Evolutionary conservation across 2,329 filamentous ascomycete species (phyloP).

Genomic region (Ceratocystiopsis brevicomis): DNA sequence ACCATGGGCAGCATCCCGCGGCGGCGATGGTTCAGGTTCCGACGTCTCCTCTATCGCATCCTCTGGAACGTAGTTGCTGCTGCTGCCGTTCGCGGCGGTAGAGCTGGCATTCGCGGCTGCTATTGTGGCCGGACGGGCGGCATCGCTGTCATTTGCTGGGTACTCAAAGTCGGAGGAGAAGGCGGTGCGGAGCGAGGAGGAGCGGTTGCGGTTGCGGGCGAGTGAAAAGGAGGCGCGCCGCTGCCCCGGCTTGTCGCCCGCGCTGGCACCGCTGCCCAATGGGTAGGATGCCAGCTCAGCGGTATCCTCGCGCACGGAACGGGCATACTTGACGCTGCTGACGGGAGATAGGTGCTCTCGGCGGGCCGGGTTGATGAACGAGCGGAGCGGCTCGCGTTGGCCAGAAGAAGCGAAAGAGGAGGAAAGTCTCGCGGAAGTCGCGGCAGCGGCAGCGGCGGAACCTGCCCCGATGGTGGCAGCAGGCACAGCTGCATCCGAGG

Average conservation of each 20-base stretch:
- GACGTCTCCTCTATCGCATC: constrained; percentile 39
- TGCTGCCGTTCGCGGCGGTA: no score
- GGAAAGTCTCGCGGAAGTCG: constrained; percentile 14
- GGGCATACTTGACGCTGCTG: constrained; percentile 57
- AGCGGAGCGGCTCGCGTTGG: constrained; percentile 49
- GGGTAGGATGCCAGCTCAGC: constrained; percentile 73
- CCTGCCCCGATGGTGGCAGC: not conserved
- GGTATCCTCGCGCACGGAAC: constrained; percentile 68
- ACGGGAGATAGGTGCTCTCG: constrained; percentile 36
- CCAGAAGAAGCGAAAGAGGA: constrained; percentile 21
- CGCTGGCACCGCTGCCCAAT: constrained; percentile 30
- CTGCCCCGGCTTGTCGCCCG: constrained; percentile 31
- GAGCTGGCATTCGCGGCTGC: not conserved
- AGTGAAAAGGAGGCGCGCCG: constrained; percentile 3
- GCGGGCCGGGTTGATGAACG: constrained; percentile 49
- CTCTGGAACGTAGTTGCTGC: no score
- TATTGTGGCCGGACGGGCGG: not conserved
- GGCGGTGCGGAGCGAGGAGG: constrained; percentile 15
- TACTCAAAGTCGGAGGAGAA: constrained; percentile 13
- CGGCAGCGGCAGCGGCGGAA: constrained; percentile 6
- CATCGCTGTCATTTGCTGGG: constrained; percentile 5
- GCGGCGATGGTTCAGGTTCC: constrained; percentile 1
- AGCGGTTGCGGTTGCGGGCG: constrained; percentile 17
- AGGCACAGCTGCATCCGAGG: no score
- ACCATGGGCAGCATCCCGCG: no score